Conservation (phyloP, 257 asterid species). For the Dorcoceras hygrometricum region DNA sequence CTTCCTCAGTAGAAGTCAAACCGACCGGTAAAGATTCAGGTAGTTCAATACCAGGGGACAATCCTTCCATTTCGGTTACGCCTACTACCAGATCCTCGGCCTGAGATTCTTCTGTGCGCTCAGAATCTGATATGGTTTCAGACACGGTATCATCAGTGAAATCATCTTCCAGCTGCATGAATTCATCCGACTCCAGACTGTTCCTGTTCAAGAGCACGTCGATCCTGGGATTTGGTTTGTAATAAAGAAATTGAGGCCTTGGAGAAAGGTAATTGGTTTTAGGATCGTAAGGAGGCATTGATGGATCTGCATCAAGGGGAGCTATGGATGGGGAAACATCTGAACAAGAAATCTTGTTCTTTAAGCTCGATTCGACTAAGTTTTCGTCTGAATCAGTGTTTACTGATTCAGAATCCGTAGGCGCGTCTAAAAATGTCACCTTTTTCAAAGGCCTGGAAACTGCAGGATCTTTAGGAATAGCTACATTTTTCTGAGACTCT, state of each 20-base stretch:
- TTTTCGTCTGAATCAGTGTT: conserved; percentile 30
- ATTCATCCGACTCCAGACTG: conserved; percentile 31
- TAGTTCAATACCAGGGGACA: conserved; percentile 22
- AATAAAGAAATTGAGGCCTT: conserved; percentile 77
- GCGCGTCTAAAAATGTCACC: conserved; percentile 49
- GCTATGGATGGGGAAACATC: conserved; percentile 37
- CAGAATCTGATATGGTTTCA: conserved; percentile 46
- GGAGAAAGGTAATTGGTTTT: conserved; percentile 75
- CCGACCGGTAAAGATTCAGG: conserved; percentile 32
- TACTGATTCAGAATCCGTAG: conserved; percentile 34
- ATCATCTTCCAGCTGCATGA: conserved; percentile 35
- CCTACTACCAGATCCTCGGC: conserved; percentile 37
- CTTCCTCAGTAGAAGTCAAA: conserved; percentile 12
- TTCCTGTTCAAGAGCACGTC: conserved; percentile 45
- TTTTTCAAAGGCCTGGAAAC: conserved; percentile 41
- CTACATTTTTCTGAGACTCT: conserved; percentile 23
- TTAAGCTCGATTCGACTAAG: conserved; percentile 25
- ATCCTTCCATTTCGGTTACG: conserved; percentile 23
- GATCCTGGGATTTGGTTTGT: conserved; percentile 67
- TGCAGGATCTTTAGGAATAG: conserved; percentile 35
- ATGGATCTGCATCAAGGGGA: conserved; percentile 86
- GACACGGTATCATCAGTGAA: conserved; percentile 42
- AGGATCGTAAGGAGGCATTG: conserved; percentile 73
- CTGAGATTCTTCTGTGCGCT: conserved; percentile 38
- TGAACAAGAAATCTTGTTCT: conserved; percentile 28